Conservation (phyloP, 495 filamentous ascomycete species). For the Penicillium dipodomyicola region DNA sequence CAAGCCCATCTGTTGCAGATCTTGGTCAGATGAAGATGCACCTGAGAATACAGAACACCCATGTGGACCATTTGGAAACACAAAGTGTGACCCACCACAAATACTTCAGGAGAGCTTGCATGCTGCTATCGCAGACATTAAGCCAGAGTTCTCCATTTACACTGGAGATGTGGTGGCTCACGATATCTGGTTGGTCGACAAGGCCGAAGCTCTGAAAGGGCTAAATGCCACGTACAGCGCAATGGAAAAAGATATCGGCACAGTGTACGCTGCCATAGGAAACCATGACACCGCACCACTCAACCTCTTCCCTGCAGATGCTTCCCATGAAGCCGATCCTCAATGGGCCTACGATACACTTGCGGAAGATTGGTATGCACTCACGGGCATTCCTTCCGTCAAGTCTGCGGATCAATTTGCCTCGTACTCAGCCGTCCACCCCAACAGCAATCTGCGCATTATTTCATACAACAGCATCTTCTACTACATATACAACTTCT, state of each 20-base stretch:
- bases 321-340: slow-evolving; percentile 31
- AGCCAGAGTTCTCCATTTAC: slow-evolving; percentile 32
- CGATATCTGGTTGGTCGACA: slow-evolving; percentile 29
- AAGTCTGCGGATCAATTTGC: slow-evolving; percentile 42
- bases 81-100: slow-evolving; percentile 50
- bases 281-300: slow-evolving; percentile 56
- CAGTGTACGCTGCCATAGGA: slow-evolving; percentile 50
- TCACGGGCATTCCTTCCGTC: slow-evolving; percentile 40
- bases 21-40: slow-evolving; percentile 42
- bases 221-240: slow-evolving; percentile 44
- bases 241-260: slow-evolving; percentile 31
- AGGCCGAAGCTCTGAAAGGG: slow-evolving; percentile 40
- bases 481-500: slow-evolving; percentile 57
- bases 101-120: slow-evolving; percentile 54
- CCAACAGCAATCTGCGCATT: slow-evolving; percentile 45
- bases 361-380: slow-evolving; percentile 43
- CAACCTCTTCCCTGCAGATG: slow-evolving; percentile 48
- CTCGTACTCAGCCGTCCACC: slow-evolving; percentile 48
- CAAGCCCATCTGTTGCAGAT: slow-evolving; percentile 56
- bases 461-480: slow-evolving; percentile 59
- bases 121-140: slow-evolving; percentile 38
- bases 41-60: slow-evolving; percentile 44
- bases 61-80: slow-evolving; percentile 48
- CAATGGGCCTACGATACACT: slow-evolving; percentile 55
- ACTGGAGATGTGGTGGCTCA: slow-evolving; percentile 34